Conservation (phyloP, 352 stramenopile genomes). For the Poterioochromonas sp. region DNA sequence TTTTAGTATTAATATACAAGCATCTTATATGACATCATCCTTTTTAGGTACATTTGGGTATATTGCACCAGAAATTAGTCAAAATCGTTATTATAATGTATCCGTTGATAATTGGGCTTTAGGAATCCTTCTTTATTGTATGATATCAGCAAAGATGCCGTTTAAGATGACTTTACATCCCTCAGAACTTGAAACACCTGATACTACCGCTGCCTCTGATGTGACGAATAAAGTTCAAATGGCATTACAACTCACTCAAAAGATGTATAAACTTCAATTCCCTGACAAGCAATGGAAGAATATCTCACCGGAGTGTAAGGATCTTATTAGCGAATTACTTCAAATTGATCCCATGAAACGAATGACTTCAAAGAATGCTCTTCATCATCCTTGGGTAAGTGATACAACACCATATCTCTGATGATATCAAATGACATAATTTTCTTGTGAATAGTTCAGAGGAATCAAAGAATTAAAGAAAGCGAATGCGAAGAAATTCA, state of each 20-base stretch:
- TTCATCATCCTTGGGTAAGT: slow-evolving; percentile 64
- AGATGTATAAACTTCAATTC: slow-evolving; percentile 69
- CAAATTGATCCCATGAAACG: slow-evolving; percentile 63
- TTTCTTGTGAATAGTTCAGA: not conserved
- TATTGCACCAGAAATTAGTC: slow-evolving; percentile 33
- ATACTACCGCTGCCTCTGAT: too few species aligned
- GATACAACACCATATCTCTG: not conserved
- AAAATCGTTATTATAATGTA: slow-evolving; percentile 15
- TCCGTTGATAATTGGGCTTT: slow-evolving; percentile 30
- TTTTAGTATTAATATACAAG: slow-evolving; percentile 7
- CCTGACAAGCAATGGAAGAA: slow-evolving; percentile 82
- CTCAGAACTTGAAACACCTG: not conserved
- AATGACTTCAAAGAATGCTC: slow-evolving; percentile 59
- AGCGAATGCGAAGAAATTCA: not conserved
- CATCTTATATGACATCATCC: slow-evolving; percentile 19
- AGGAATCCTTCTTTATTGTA: slow-evolving; percentile 29
- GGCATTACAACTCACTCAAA: too few species aligned
- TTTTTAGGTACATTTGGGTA: slow-evolving; percentile 24
- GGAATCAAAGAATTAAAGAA: not conserved
- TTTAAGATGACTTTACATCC: not conserved
- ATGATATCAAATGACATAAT: not conserved
- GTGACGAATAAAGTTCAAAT: too few species aligned
- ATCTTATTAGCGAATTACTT: slow-evolving; percentile 71
- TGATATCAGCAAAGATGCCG: slow-evolving; percentile 16
- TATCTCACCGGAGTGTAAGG: slow-evolving; percentile 83